These are phyloP conservation scores for Verticillium dahliae DNA, from an alignment of 2,329 filamentous ascomycete genomes.

Conservation along the genomic window DNA sequence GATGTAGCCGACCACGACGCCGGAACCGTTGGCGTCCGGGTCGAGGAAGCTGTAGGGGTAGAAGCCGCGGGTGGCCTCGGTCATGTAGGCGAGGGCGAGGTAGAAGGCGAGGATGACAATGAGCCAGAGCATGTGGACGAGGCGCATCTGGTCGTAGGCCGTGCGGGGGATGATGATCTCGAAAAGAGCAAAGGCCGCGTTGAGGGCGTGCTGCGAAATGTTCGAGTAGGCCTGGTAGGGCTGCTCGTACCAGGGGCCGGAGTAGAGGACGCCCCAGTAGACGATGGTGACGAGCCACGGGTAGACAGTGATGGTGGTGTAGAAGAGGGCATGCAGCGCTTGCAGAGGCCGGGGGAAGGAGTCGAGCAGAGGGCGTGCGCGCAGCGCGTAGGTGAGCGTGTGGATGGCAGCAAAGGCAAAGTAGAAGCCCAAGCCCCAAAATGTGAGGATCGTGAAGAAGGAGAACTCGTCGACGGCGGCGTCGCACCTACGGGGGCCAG, in stretches of 20 bases:
- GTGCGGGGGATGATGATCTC: slow-evolving; percentile 67
- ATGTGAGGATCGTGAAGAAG: slow-evolving; percentile 77
- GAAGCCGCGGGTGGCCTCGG: slow-evolving; percentile 60
- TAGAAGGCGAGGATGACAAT: slow-evolving; percentile 67
- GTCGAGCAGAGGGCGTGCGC: slow-evolving; percentile 48
- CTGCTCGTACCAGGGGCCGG: slow-evolving; percentile 39
- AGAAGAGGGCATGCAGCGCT: slow-evolving; percentile 57
- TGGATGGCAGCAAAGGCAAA: slow-evolving; percentile 61
- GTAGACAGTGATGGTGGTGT: slow-evolving; percentile 55
- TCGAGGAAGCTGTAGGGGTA: slow-evolving; percentile 80
- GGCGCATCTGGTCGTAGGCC: slow-evolving; percentile 41
- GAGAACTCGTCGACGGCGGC: slow-evolving; percentile 57
- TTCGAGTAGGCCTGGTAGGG: slow-evolving; percentile 57
- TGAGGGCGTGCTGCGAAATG: slow-evolving; percentile 69
- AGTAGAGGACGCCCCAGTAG: slow-evolving; percentile 60
- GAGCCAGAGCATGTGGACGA: slow-evolving; percentile 61
- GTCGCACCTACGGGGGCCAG: slow-evolving; percentile 32
- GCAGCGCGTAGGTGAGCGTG: slow-evolving; percentile 58
- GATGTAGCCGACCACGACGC: slow-evolving; percentile 57
- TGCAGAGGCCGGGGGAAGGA: slow-evolving; percentile 55
- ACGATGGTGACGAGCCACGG: slow-evolving; percentile 66
- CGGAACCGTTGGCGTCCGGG: slow-evolving; percentile 38
- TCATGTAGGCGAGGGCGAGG: slow-evolving; percentile 68
- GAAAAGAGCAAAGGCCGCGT: slow-evolving; percentile 66
- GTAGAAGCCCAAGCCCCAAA: slow-evolving; percentile 80